phyloP scores from a whole-genome alignment of 805 yeast genomes.

The Zygosaccharomyces gambellarensis region DNA sequence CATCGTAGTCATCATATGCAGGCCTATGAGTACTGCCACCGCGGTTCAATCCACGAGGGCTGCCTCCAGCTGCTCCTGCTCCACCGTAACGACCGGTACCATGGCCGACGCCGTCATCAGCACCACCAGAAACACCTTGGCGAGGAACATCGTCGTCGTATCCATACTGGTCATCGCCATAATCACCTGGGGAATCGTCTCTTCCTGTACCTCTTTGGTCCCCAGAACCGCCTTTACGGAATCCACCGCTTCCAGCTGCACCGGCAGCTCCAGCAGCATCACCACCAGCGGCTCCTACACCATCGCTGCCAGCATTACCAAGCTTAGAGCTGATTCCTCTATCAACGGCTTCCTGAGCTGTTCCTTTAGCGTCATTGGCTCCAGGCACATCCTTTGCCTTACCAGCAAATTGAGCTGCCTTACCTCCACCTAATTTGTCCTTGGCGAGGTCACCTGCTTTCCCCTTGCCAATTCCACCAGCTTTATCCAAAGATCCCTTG shows the following conservation, averaged over 20 bases:
- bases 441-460: not conserved
- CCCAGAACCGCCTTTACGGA: not conserved
- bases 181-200: not conserved
- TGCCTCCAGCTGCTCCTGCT: no score
- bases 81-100: not conserved
- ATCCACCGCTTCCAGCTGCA: not conserved
- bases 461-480: not conserved
- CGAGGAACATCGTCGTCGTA: no score
- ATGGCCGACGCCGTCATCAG: not conserved
- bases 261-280: not conserved
- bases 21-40: not conserved
- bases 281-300: not conserved
- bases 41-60: not conserved
- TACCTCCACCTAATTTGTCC: not conserved
- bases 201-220: not conserved
- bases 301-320: not conserved
- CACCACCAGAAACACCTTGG: not conserved
- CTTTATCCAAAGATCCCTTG: not conserved
- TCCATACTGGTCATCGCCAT: not conserved
- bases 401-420: not conserved
- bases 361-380: not conserved
- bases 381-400: slow-evolving; percentile 4
- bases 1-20: not conserved
- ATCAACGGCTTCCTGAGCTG: not conserved
- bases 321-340: not conserved